Percentiles rank a stretch among this genome's conserved stretches.
phyloP scores from a whole-genome alignment of 441 rosid species.

The Manihot esculenta region DNA sequence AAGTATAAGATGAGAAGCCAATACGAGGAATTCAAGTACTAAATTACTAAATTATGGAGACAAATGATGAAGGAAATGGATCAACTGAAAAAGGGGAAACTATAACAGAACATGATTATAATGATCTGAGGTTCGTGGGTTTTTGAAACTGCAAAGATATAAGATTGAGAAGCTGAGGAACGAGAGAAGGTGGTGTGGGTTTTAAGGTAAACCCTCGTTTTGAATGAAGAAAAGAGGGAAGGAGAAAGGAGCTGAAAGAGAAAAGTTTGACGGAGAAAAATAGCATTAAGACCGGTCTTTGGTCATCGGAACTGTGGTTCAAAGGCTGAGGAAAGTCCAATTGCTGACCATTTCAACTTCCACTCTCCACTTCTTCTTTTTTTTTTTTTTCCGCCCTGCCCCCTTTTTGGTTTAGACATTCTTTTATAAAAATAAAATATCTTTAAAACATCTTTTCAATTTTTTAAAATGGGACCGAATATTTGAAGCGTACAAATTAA shows the following conservation, averaged over 20 bases:
- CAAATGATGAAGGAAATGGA: background rate
- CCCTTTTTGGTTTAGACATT: too few species aligned
- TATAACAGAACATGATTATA: background rate
- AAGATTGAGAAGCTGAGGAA: background rate
- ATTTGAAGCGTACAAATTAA: too few species aligned
- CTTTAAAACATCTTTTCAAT: too few species aligned
- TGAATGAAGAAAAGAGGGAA: slow-evolving; percentile 14
- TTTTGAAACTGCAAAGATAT: background rate
- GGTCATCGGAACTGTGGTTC: slow-evolving; percentile 43
- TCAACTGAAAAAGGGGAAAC: background rate
- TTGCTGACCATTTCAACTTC: slow-evolving; percentile 54
- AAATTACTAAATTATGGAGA: too few species aligned
- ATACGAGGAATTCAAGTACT: background rate
- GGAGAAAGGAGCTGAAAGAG: background rate
- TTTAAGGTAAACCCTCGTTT: slow-evolving; percentile 15
- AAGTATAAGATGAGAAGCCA: background rate
- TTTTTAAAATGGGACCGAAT: too few species aligned
- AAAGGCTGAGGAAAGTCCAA: slow-evolving; percentile 36
- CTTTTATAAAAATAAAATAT: too few species aligned
- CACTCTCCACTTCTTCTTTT: background rate
- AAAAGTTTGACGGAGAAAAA: slow-evolving; percentile 41
- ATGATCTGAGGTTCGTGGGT: background rate
- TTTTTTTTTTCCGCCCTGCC: background rate
- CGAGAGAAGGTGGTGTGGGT: slow-evolving; percentile 12
- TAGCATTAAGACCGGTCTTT: slow-evolving; percentile 43